These are phyloP conservation scores for Emmonsiellopsis sp. DNA, from an alignment of 2,329 filamentous ascomycete species.

Conservation along the genomic window DNA sequence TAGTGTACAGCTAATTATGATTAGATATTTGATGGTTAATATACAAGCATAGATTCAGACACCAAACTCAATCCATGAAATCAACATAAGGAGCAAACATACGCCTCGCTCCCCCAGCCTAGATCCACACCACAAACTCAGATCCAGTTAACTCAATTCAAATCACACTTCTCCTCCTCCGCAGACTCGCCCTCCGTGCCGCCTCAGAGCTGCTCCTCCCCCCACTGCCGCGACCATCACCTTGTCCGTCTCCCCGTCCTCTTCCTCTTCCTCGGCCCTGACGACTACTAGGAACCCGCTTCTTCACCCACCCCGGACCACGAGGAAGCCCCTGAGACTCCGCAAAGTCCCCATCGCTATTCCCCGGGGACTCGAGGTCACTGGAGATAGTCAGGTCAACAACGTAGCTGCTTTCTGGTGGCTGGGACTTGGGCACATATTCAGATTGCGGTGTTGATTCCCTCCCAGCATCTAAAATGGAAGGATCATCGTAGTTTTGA, in stretches of 20 bases:
- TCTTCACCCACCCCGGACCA: conserved; percentile 23
- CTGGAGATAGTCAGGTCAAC: conserved; percentile 32
- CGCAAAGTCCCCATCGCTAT: conserved; percentile 23
- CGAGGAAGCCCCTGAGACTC: conserved; percentile 18
- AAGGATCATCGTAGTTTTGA: background rate
- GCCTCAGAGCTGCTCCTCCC: background rate
- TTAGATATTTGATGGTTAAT: no score
- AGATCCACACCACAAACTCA: no score
- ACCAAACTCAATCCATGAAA: no score
- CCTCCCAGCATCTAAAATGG: background rate
- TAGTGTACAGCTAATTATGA: no score
- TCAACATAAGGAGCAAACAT: no score
- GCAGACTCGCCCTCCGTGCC: background rate
- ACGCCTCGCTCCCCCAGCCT: background rate
- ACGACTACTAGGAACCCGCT: conserved; percentile 9
- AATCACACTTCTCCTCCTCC: background rate
- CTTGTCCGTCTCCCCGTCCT: no score
- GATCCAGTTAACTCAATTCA: background rate
- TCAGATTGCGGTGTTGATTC: background rate
- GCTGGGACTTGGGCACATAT: conserved; percentile 1
- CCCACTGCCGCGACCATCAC: no score
- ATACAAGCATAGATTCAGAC: no score
- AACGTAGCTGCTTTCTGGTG: conserved; percentile 14
- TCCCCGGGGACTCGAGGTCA: conserved; percentile 17
- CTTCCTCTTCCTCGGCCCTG: background rate